Evolutionary conservation across 192 early-diverging fungal species (phyloP).

Genomic region (Physocladia obscura): DNA sequence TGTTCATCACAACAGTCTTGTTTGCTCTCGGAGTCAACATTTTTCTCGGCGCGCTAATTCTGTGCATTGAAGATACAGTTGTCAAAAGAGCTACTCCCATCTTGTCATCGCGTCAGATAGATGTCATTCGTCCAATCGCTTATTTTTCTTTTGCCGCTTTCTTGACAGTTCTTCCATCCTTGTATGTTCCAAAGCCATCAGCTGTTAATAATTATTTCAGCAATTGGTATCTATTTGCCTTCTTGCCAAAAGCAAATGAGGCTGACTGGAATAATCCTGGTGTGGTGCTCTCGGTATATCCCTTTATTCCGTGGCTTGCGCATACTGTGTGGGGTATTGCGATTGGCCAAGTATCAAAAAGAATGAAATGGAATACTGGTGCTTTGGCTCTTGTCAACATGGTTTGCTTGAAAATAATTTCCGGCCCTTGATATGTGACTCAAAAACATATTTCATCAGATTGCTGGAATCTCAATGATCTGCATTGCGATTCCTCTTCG

Average conservation of each 20-base stretch:
- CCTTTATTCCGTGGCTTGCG: slow-evolving; percentile 37
- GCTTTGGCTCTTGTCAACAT: slow-evolving; percentile 19
- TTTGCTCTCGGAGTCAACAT: slow-evolving; percentile 43
- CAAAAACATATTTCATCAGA: slow-evolving; percentile 1
- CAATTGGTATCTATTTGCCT: slow-evolving; percentile 16
- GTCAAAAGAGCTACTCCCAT: background rate
- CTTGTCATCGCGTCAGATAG: slow-evolving; percentile 1
- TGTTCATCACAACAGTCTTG: slow-evolving; percentile 34
- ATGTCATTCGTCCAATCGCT: background rate
- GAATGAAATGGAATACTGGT: slow-evolving; percentile 7
- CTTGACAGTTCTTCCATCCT: slow-evolving; percentile 20
- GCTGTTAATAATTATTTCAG: slow-evolving; percentile 17
- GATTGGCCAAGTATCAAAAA: slow-evolving; percentile 16
- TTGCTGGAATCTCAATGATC: slow-evolving; percentile 23
- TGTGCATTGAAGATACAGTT: slow-evolving; percentile 13
- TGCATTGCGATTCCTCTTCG: slow-evolving; percentile 35
- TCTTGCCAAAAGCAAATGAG: slow-evolving; percentile 24
- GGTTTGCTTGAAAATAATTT: slow-evolving; percentile 27
- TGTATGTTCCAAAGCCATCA: slow-evolving; percentile 16
- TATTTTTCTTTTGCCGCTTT: slow-evolving; percentile 10
- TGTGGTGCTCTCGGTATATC: slow-evolving; percentile 30
- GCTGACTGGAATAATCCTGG: background rate
- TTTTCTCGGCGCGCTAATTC: slow-evolving; percentile 35
- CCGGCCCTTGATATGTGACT: too few relatives aligned
- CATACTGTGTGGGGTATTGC: slow-evolving; percentile 38